phyloP scores from a whole-genome alignment of 202 grass and related monocot genomes.

The Zoysia matrella region DNA sequence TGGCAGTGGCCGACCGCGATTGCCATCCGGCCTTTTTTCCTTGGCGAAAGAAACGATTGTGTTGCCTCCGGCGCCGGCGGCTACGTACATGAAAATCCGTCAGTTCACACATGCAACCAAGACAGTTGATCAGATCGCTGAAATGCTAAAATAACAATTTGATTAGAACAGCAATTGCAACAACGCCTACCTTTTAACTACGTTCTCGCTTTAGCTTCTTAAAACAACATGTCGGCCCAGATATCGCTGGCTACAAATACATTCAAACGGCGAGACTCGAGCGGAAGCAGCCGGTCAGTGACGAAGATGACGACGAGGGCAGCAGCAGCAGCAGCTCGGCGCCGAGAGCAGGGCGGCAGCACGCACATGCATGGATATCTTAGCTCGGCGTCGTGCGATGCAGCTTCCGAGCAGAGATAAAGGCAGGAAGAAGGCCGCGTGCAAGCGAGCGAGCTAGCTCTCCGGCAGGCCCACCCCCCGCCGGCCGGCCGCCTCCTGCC shows the following conservation, averaged over 20 bases:
- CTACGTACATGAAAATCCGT: neutral
- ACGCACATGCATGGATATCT: constrained; percentile 44
- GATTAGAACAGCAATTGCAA: neutral
- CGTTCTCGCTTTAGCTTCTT: constrained; percentile 24
- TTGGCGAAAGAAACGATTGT: too few relatives aligned
- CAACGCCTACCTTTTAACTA: constrained; percentile 37
- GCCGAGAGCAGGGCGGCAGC: neutral
- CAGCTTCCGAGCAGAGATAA: neutral
- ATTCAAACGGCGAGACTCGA: constrained; percentile 38
- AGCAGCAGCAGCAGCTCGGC: neutral
- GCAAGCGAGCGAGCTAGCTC: neutral
- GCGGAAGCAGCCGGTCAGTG: constrained; percentile 8
- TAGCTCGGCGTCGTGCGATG: neutral
- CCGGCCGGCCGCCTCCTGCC: constrained; percentile 20
- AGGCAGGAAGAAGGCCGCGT: constrained; percentile 16
- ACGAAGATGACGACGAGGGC: neutral
- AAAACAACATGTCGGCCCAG: constrained; percentile 46
- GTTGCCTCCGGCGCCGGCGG: constrained; percentile 21
- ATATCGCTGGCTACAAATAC: constrained; percentile 32
- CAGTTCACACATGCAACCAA: constrained; percentile 6
- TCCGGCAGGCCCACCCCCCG: too few relatives aligned
- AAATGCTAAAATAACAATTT: neutral
- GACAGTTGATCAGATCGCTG: neutral
- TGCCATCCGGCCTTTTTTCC: constrained; percentile 43
- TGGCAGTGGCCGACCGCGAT: constrained; percentile 60